Evolutionary conservation across 176 grass and related monocot species (phyloP).

Genomic region (Luzula sylvatica): DNA sequence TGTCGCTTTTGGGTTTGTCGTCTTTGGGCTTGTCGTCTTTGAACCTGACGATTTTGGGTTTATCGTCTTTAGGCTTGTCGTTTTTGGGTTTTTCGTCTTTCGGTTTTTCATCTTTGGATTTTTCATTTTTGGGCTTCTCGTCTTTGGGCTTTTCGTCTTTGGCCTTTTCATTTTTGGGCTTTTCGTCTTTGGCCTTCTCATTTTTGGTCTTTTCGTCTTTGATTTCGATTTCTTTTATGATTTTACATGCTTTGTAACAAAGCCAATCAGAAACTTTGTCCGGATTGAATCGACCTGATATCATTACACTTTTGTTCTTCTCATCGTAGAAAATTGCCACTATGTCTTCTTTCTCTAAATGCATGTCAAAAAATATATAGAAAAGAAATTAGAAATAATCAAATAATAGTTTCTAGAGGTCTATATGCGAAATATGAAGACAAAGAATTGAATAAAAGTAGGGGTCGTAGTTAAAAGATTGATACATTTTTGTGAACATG

Average conservation of each 20-base stretch:
- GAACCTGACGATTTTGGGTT: no score
- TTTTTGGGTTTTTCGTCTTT: constrained; percentile 20
- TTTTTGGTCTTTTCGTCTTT: constrained; percentile 34
- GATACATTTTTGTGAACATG: no score
- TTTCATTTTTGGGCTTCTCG: constrained; percentile 12
- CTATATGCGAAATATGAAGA: constrained; percentile 6
- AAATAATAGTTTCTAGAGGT: background rate
- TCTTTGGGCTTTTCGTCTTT: constrained; percentile 14
- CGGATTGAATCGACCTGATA: constrained; percentile 59
- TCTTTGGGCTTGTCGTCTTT: constrained; percentile 16
- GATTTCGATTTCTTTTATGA: constrained; percentile 63
- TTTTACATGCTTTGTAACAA: constrained; percentile 39
- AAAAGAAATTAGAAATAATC: background rate
- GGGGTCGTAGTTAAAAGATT: no score
- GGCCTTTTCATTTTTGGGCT: background rate
- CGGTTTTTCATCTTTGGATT: constrained; percentile 22
- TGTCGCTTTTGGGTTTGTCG: constrained; percentile 7
- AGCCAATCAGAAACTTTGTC: constrained; percentile 47
- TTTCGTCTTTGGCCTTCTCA: constrained; percentile 15
- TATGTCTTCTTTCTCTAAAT: constrained; percentile 44
- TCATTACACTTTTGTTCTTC: constrained; percentile 45
- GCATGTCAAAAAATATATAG: background rate
- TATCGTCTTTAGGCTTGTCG: constrained; percentile 13
- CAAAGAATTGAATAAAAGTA: no score
- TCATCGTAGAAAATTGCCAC: constrained; percentile 54